phyloP scores from a whole-genome alignment of 352 stramenopile genomes.

The Elongisporangium prolatum region DNA sequence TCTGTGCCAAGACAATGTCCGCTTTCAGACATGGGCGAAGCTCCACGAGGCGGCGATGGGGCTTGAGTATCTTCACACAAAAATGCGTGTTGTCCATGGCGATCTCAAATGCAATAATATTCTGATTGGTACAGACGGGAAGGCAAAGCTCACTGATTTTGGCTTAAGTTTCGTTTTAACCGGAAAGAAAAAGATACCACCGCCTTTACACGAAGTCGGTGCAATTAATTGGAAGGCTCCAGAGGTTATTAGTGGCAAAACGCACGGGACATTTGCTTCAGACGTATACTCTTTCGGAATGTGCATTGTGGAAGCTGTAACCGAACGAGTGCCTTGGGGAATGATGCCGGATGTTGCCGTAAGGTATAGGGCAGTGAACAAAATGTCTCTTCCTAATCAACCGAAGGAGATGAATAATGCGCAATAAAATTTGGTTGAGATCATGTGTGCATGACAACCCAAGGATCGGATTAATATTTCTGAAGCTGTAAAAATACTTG shows the following conservation, averaged over 20 bases:
- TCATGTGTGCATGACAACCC: too few species aligned
- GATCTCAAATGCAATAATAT: slow-evolving; percentile 67
- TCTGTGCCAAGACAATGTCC: too few species aligned
- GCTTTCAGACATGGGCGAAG: slow-evolving; percentile 13
- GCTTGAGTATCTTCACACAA: slow-evolving; percentile 63
- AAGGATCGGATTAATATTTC: too few species aligned
- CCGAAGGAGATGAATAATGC: too few species aligned
- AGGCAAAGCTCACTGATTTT: slow-evolving; percentile 71
- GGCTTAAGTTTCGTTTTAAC: slow-evolving; percentile 77
- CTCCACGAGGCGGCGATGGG: slow-evolving; percentile 22
- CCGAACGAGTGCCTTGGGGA: slow-evolving; percentile 2
- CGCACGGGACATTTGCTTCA: slow-evolving; percentile 27
- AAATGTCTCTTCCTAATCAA: too few species aligned
- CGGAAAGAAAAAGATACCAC: too few species aligned
- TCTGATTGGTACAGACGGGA: slow-evolving; percentile 35
- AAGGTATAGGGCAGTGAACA: too few species aligned
- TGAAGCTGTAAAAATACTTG: too few species aligned
- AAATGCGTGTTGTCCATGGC: slow-evolving; percentile 23
- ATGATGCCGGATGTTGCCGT: too few species aligned
- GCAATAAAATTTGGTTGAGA: too few species aligned
- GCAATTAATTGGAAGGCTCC: slow-evolving; percentile 58
- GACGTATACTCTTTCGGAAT: slow-evolving; percentile 77
- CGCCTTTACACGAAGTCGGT: slow-evolving; percentile 18
- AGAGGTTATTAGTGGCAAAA: slow-evolving; percentile 36
- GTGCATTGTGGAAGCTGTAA: slow-evolving; percentile 22